phyloP scores from a whole-genome alignment of 2,329 filamentous ascomycete genomes.

The Ophiostoma australiae region DNA sequence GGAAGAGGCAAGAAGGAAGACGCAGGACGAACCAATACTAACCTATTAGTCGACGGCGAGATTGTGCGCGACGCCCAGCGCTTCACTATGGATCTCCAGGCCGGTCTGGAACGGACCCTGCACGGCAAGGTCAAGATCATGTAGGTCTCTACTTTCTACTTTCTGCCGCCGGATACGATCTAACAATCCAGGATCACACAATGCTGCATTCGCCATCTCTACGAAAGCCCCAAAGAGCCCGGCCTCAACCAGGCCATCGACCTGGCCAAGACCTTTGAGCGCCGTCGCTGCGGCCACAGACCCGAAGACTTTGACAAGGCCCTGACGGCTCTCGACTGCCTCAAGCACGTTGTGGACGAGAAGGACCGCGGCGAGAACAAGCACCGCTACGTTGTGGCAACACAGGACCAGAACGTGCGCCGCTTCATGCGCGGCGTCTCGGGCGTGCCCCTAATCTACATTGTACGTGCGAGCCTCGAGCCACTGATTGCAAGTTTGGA shows the following conservation, averaged over 20 bases:
- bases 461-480: neutral
- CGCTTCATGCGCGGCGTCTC: slow-evolving; percentile 59
- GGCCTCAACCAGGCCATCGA: slow-evolving; percentile 54
- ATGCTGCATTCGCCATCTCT: slow-evolving; percentile 30
- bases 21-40: neutral
- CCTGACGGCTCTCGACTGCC: slow-evolving; percentile 63
- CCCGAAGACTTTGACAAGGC: slow-evolving; percentile 66
- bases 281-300: slow-evolving; percentile 73
- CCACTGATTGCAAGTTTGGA: too few species aligned
- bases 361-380: slow-evolving; percentile 69
- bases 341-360: slow-evolving; percentile 67
- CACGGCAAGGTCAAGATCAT: slow-evolving; percentile 79
- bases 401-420: slow-evolving; percentile 62
- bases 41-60: slow-evolving; percentile 64
- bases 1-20: neutral
- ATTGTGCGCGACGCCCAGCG: slow-evolving; percentile 75
- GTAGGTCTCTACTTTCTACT: slow-evolving; percentile 42
- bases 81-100: slow-evolving; percentile 85
- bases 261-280: slow-evolving; percentile 66
- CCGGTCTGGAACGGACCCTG: slow-evolving; percentile 72
- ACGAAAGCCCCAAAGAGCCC: slow-evolving; percentile 22
- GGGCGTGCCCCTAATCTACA: slow-evolving; percentile 73
- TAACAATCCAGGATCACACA: slow-evolving; percentile 26
- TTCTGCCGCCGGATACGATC: neutral
- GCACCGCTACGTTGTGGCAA: slow-evolving; percentile 72